A percentile compares a stretch with the other conserved stretches of the same genome.
Conservation (phyloP, 2,329 filamentous ascomycete species). For the Sclerotinia glacialis region DNA sequence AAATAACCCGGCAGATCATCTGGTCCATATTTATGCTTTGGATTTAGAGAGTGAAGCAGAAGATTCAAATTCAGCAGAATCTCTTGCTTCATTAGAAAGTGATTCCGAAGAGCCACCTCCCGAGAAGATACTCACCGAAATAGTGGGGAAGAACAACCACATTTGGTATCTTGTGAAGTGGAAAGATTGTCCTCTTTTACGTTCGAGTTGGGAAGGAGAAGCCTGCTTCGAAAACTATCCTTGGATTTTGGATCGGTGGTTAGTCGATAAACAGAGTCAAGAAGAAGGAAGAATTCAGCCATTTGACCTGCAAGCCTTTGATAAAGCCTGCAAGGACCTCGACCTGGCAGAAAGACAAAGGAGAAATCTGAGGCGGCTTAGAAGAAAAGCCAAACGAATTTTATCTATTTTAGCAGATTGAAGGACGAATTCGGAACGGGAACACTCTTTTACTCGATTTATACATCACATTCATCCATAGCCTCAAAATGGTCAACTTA, state of each 20-base stretch:
- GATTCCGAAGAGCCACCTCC: slow-evolving; percentile 38
- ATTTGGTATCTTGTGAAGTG: slow-evolving; percentile 40
- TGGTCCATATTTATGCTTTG: slow-evolving; percentile 25
- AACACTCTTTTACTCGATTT: not conserved
- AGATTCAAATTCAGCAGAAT: slow-evolving; percentile 35
- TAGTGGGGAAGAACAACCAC: slow-evolving; percentile 29
- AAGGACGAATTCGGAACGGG: slow-evolving; percentile 3
- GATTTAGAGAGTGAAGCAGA: slow-evolving; percentile 29
- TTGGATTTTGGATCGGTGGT: slow-evolving; percentile 35
- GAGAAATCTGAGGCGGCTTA: slow-evolving; percentile 35
- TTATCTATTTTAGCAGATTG: slow-evolving; percentile 34
- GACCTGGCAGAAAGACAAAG: slow-evolving; percentile 33
- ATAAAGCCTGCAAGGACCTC: slow-evolving; percentile 31
- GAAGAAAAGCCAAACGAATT: slow-evolving; percentile 34
- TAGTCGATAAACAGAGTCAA: slow-evolving; percentile 34
- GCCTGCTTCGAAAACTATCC: slow-evolving; percentile 31
- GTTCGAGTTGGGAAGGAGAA: slow-evolving; percentile 38
- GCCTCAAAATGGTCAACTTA: slow-evolving; percentile 31
- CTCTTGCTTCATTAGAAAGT: slow-evolving; percentile 37
- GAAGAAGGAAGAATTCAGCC: slow-evolving; percentile 36
- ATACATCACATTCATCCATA: not conserved
- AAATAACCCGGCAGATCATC: slow-evolving; percentile 18
- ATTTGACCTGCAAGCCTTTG: slow-evolving; percentile 36
- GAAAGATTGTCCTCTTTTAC: slow-evolving; percentile 38
- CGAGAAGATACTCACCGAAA: slow-evolving; percentile 37